Evolutionary conservation across 371 early-diverging fungal species (phyloP).

Genomic region (Catenaria anguillulae): DNA sequence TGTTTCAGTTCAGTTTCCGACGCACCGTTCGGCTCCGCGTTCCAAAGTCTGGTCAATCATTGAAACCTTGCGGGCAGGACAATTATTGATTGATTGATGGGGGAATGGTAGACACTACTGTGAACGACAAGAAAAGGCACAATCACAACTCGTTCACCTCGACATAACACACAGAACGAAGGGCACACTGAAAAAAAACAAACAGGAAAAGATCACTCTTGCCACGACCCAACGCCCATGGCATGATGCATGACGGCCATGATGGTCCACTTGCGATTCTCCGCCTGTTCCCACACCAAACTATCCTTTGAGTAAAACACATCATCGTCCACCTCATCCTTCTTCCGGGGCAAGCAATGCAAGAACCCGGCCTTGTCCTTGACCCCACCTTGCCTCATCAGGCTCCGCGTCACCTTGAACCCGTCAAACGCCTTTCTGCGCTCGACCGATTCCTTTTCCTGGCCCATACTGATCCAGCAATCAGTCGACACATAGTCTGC

Average conservation of each 20-base stretch:
- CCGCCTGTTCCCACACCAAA: slow-evolving; percentile 89
- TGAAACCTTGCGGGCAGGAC: too few relatives aligned
- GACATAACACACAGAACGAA: too few relatives aligned
- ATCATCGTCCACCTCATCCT: slow-evolving; percentile 89
- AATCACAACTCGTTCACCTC: too few relatives aligned
- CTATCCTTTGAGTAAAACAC: slow-evolving; percentile 83
- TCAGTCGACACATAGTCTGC: slow-evolving; percentile 88
- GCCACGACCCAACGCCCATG: neutral
- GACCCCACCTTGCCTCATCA: slow-evolving; percentile 59
- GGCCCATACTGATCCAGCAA: slow-evolving; percentile 95
- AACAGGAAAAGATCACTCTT: too few relatives aligned
- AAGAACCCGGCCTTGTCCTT: slow-evolving; percentile 80
- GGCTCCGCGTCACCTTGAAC: slow-evolving; percentile 67
- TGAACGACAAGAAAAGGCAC: too few relatives aligned
- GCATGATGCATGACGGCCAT: slow-evolving; percentile 49
- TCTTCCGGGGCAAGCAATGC: slow-evolving; percentile 93
- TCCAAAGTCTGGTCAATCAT: too few relatives aligned
- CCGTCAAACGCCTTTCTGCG: slow-evolving; percentile 67
- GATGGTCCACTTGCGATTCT: slow-evolving; percentile 94
- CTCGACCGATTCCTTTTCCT: slow-evolving; percentile 75
- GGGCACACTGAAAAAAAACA: too few relatives aligned
- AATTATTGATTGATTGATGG: too few relatives aligned
- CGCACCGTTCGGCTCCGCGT: too few relatives aligned
- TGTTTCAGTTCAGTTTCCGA: too few relatives aligned
- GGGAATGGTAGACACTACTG: too few relatives aligned